Evolutionary conservation across 208 protist genomes (phyloP).

Genomic region (Leishmania aethiopica): DNA sequence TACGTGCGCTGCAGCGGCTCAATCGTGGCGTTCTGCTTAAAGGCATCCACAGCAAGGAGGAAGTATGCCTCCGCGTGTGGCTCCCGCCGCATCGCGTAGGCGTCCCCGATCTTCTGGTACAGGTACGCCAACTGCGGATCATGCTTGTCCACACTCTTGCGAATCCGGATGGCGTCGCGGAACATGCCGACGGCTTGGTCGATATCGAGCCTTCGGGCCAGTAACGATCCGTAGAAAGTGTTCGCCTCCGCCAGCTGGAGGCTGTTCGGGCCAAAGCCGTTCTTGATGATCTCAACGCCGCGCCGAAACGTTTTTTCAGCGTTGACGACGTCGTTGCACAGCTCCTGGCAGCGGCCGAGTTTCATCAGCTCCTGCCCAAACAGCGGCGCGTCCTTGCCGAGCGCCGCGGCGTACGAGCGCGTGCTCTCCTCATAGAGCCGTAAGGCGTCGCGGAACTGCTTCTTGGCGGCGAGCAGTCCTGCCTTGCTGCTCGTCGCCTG

Average conservation of each 20-base stretch:
- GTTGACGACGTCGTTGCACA: constrained; percentile 66
- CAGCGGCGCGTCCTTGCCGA: constrained; percentile 80
- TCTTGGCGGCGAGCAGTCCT: constrained; percentile 67
- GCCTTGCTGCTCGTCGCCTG: constrained; percentile 88
- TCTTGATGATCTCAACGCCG: constrained; percentile 67
- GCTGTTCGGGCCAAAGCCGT: constrained; percentile 65
- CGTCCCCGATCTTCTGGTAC: constrained; percentile 89
- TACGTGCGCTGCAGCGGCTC: constrained; percentile 87
- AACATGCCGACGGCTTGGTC: constrained; percentile 67
- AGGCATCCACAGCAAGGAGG: constrained; percentile 79
- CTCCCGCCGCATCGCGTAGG: constrained; percentile 80
- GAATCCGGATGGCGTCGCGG: constrained; percentile 74
- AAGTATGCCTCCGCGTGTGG: constrained; percentile 89
- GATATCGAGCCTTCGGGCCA: constrained; percentile 68
- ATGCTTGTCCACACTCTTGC: constrained; percentile 58
- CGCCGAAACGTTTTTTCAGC: constrained; percentile 76
- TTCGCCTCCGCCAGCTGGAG: constrained; percentile 78
- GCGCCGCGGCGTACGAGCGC: constrained; percentile 59
- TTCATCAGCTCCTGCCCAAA: constrained; percentile 85
- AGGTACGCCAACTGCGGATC: constrained; percentile 87
- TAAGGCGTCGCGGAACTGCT: constrained; percentile 84
- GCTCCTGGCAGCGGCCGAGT: constrained; percentile 80
- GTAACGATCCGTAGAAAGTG: constrained; percentile 74
- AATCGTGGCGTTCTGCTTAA: constrained; percentile 71
- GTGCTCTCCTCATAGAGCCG: constrained; percentile 84